phyloP scores from a whole-genome alignment of 208 protist genomes.

The Acanthamoeba polyphaga region DNA sequence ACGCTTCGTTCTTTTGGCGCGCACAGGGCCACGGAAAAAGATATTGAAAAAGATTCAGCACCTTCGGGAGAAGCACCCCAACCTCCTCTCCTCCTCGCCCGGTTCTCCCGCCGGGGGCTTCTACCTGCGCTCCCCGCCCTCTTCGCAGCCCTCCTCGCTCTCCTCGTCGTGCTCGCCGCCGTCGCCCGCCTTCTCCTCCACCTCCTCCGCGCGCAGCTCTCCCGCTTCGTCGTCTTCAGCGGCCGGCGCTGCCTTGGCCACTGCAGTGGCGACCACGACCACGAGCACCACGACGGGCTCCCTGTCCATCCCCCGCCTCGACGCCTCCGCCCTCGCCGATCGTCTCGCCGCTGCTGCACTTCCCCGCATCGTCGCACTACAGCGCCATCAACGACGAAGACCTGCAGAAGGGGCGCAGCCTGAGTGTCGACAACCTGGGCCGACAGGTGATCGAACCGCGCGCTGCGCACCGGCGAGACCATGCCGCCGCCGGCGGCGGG shows the following conservation, averaged over 20 bases:
- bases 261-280: not conserved
- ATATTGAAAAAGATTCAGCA: conserved; percentile 60
- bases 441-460: not conserved
- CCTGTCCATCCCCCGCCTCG: conserved; percentile 13
- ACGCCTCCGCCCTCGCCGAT: conserved; percentile 23
- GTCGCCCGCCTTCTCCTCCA: not conserved
- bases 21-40: conserved; percentile 22
- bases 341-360: not conserved
- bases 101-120: not conserved
- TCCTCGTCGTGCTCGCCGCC: conserved; percentile 51
- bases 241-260: not conserved
- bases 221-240: not conserved
- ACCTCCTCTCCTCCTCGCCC: not conserved
- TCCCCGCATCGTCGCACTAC: conserved; percentile 7
- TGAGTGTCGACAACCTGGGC: not conserved
- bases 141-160: not conserved
- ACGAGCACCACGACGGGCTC: not conserved
- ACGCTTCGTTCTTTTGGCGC: not conserved
- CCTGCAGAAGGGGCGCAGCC: conserved; percentile 37
- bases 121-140: not conserved
- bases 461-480: not conserved
- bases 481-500: not conserved
- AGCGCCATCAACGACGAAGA: conserved; percentile 29
- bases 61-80: conserved; percentile 5
- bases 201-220: not conserved